Evolutionary conservation across 345 rosid genomes (phyloP).

Genomic region (Acer campestre): DNA sequence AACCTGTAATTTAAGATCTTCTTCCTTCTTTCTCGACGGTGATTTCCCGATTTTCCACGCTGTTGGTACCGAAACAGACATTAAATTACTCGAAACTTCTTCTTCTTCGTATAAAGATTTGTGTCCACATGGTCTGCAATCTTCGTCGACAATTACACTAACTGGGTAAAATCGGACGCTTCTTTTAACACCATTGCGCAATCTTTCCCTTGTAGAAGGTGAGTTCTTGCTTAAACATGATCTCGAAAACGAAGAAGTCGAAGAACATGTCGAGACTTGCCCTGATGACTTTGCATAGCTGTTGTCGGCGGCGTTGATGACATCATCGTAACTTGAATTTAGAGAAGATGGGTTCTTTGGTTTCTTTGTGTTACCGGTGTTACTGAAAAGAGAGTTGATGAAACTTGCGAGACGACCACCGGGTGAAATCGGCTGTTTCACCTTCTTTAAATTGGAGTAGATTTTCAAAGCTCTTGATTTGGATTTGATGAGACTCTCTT

Average conservation of each 20-base stretch:
- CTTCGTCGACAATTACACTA: slow-evolving; percentile 64
- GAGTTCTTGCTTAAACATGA: slow-evolving; percentile 74
- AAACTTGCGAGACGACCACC: slow-evolving; percentile 67
- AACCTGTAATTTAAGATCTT: slow-evolving; percentile 16
- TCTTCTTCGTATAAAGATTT: slow-evolving; percentile 36
- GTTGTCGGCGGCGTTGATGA: slow-evolving; percentile 3
- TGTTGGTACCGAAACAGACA: slow-evolving; percentile 42
- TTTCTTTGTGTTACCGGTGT: slow-evolving; percentile 45
- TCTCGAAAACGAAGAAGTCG: slow-evolving; percentile 82
- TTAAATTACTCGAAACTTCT: slow-evolving; percentile 6
- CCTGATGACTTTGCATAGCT: slow-evolving; percentile 48
- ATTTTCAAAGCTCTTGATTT: slow-evolving; percentile 67
- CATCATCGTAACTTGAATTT: slow-evolving; percentile 30
- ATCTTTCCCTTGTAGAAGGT: slow-evolving; percentile 51
- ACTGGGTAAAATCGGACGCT: slow-evolving; percentile 72
- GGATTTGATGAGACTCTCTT: slow-evolving; percentile 40
- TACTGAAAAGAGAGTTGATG: slow-evolving; percentile 67
- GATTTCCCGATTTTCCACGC: slow-evolving; percentile 52
- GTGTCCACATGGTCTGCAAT: slow-evolving; percentile 54
- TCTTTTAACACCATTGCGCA: slow-evolving; percentile 61
- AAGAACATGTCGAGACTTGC: slow-evolving; percentile 62
- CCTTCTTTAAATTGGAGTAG: slow-evolving; percentile 59
- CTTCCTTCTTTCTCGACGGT: slow-evolving; percentile 29
- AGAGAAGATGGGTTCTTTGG: slow-evolving; percentile 40
- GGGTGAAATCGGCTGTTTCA: slow-evolving; percentile 87